These are phyloP conservation scores for Paecilomyces sp. DNA, from an alignment of 2,329 filamentous ascomycete genomes.

Conservation along the genomic window DNA sequence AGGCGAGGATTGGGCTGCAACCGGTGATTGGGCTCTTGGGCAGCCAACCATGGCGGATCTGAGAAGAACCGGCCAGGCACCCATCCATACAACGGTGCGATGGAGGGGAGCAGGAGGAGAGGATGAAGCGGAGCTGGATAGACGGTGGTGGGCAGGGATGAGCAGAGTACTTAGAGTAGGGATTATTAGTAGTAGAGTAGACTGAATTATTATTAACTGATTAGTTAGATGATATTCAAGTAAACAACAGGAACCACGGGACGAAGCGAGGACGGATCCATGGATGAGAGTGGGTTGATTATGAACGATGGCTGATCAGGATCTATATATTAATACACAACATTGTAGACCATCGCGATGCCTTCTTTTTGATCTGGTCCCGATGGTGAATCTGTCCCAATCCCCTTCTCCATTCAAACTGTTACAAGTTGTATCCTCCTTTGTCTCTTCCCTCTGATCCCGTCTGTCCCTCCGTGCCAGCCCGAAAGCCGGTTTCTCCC, in stretches of 20 bases:
- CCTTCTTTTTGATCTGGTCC: background rate
- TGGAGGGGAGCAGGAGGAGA: background rate
- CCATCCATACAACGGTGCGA: background rate
- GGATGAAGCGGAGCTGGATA: background rate
- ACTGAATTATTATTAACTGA: too few relatives aligned
- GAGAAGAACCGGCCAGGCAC: background rate
- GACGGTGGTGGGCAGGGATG: background rate
- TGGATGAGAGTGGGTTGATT: background rate
- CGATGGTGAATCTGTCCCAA: background rate
- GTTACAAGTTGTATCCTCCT: background rate
- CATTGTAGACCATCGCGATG: background rate
- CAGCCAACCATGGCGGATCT: background rate
- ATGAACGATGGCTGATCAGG: background rate
- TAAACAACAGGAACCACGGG: background rate
- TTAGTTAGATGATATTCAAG: background rate
- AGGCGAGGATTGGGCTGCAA: background rate
- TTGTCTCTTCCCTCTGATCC: background rate
- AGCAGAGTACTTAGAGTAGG: background rate
- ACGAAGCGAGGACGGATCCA: background rate
- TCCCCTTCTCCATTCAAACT: background rate
- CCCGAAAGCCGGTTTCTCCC: background rate
- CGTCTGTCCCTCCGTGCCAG: background rate
- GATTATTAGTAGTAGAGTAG: too few relatives aligned
- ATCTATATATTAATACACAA: background rate
- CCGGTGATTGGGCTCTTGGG: background rate